Conservation (phyloP, 2,329 filamentous ascomycete genomes). For the Pseudogymnoascus sp. region DNA sequence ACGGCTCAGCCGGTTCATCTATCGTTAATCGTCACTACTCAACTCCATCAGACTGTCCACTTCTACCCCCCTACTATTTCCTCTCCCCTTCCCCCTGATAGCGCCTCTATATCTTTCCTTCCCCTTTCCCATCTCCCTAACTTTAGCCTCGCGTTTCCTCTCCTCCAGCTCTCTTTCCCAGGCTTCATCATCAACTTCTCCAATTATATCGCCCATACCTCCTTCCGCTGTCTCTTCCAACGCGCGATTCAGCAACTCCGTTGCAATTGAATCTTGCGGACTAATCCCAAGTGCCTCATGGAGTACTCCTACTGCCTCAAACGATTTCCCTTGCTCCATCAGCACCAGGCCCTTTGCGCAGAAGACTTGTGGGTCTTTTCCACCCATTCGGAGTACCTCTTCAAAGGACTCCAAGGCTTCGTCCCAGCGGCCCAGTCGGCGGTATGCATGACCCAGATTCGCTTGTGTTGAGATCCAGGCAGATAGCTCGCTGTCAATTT, state of each 20-base stretch:
- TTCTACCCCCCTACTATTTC: conserved; percentile 24
- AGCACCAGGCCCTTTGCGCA: conserved; percentile 76
- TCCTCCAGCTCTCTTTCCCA: conserved; percentile 46
- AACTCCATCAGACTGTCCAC: conserved; percentile 46
- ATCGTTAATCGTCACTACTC: conserved; percentile 37
- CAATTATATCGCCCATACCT: conserved; percentile 23
- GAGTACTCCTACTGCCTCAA: conserved; percentile 71
- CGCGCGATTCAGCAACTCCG: conserved; percentile 66
- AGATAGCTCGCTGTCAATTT: conserved; percentile 72
- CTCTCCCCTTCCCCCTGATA: conserved; percentile 20
- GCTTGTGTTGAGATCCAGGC: conserved; percentile 78
- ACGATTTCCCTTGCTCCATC: conserved; percentile 64
- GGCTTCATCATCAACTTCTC: conserved; percentile 40
- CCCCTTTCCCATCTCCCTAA: conserved; percentile 34
- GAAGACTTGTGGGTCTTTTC: conserved; percentile 71
- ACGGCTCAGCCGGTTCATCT: background rate
- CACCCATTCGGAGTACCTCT: conserved; percentile 73
- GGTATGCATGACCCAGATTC: conserved; percentile 82
- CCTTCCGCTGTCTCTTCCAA: conserved; percentile 50
- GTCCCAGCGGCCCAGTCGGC: conserved; percentile 59
- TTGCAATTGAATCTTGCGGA: conserved; percentile 73
- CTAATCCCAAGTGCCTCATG: conserved; percentile 76
- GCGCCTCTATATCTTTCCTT: conserved; percentile 33
- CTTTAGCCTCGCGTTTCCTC: conserved; percentile 37
- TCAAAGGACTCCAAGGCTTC: conserved; percentile 76